These are phyloP conservation scores for Boletus barrowsii DNA, from an alignment of 768 basidiomycete genomes.

Conservation along the genomic window DNA sequence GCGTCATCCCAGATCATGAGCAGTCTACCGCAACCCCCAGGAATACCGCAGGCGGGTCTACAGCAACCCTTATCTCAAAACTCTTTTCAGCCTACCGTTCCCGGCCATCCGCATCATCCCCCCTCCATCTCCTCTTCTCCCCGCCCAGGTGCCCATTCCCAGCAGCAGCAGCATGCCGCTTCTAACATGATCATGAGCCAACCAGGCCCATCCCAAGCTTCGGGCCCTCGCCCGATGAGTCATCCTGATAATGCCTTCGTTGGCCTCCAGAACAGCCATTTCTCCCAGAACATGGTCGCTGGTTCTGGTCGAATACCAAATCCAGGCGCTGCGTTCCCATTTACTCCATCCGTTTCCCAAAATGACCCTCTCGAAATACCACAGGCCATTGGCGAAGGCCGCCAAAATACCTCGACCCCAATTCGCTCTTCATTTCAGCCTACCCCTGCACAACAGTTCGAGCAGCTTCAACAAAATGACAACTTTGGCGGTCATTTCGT, in stretches of 20 bases:
- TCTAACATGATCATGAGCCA: constrained; percentile 31
- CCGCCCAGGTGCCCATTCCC: constrained; percentile 27
- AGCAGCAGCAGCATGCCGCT: constrained; percentile 29
- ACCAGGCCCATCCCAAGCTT: constrained; percentile 28
- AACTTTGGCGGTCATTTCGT: constrained; percentile 34
- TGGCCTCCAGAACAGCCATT: constrained; percentile 38
- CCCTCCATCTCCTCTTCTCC: constrained; percentile 31
- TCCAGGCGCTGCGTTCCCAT: constrained; percentile 37
- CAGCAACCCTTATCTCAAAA: constrained; percentile 31
- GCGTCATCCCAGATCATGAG: constrained; percentile 49
- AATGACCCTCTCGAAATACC: constrained; percentile 45
- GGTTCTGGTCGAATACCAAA: constrained; percentile 36
- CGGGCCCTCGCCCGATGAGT: constrained; percentile 38
- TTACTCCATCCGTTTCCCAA: constrained; percentile 49
- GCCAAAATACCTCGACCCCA: constrained; percentile 36
- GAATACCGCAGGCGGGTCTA: constrained; percentile 28
- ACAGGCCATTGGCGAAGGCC: constrained; percentile 40
- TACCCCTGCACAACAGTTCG: constrained; percentile 65
- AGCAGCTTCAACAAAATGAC: constrained; percentile 48
- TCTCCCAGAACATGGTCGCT: constrained; percentile 31
- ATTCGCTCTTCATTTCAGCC: constrained; percentile 43
- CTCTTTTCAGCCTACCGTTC: constrained; percentile 25
- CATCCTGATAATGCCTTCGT: constrained; percentile 48
- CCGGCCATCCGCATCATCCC: constrained; percentile 30
- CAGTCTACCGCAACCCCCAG: constrained; percentile 36